A percentile compares a stretch with the other conserved stretches of the same genome.
These are phyloP conservation scores for Suillus tomentosus DNA, from an alignment of 768 basidiomycete species.

Conservation along the genomic window DNA sequence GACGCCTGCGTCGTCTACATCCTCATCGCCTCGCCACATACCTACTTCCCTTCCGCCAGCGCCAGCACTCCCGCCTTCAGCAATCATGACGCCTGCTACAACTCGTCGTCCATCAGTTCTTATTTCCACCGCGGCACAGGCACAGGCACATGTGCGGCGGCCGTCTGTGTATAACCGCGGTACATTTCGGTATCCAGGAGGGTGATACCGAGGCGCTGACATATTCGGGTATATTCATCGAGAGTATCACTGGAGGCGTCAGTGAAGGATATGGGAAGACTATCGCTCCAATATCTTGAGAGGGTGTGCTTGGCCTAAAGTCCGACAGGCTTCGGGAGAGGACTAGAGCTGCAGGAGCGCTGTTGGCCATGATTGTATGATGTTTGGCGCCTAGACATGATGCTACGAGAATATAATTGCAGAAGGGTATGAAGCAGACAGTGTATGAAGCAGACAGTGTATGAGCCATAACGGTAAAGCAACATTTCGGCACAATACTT, in stretches of 20 bases:
- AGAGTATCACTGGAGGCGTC: slow-evolving; percentile 40
- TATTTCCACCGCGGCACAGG: slow-evolving; percentile 38
- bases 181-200: slow-evolving; percentile 61
- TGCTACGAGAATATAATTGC: no score
- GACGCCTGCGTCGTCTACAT: slow-evolving; percentile 59
- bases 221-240: slow-evolving; percentile 62
- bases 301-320: no score
- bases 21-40: slow-evolving; percentile 56
- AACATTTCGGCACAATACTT: no score
- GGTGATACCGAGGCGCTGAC: slow-evolving; percentile 54
- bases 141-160: slow-evolving; percentile 32
- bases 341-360: no score
- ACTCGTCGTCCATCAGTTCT: slow-evolving; percentile 42
- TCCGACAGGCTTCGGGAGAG: no score
- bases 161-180: slow-evolving; percentile 46
- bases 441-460: no score
- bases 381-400: no score
- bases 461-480: no score
- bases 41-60: slow-evolving; percentile 41
- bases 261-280: slow-evolving; percentile 34
- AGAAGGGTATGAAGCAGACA: no score
- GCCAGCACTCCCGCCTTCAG: slow-evolving; percentile 37
- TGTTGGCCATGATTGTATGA: no score
- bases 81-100: slow-evolving; percentile 47
- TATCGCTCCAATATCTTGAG: slow-evolving; percentile 16